Evolutionary conservation across 495 filamentous ascomycete genomes (phyloP).

Genomic region (Aspergillus nanangensis): DNA sequence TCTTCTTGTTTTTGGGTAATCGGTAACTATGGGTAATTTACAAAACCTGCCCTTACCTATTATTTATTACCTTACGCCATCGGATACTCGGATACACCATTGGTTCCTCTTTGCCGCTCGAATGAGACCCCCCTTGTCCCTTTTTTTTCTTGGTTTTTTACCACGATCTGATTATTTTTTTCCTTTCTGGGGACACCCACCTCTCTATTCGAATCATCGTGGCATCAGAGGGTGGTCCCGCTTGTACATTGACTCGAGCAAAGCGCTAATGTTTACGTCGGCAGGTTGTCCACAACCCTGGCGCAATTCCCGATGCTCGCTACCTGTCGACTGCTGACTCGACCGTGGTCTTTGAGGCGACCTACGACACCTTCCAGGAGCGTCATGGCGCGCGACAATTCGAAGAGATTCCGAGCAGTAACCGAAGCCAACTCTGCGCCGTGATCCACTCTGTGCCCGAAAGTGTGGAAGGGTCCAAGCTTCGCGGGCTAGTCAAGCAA

Average conservation of each 20-base stretch:
- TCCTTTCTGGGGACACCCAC: no score
- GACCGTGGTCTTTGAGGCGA: slow-evolving; percentile 44
- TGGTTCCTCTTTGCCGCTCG: no score
- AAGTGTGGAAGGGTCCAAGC: slow-evolving; percentile 21
- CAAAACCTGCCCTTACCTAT: background rate
- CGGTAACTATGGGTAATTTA: no score
- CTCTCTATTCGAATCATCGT: no score
- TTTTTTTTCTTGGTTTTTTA: no score
- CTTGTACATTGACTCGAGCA: no score
- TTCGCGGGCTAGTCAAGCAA: slow-evolving; percentile 31
- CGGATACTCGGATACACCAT: no score
- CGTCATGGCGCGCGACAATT: slow-evolving; percentile 29
- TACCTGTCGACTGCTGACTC: slow-evolving; percentile 38
- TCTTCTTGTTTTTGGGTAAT: no score
- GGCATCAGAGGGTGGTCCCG: no score
- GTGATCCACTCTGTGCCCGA: slow-evolving; percentile 43
- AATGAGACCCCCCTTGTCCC: no score
- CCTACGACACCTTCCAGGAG: slow-evolving; percentile 38
- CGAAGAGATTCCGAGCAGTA: slow-evolving; percentile 27
- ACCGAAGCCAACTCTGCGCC: slow-evolving; percentile 30
- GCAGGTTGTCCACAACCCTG: slow-evolving; percentile 49
- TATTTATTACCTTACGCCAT: background rate
- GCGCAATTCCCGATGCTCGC: slow-evolving; percentile 39
- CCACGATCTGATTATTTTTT: no score
- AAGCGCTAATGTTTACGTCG: slow-evolving; percentile 11